Base-by-base conservation (phyloP, 2,329 filamentous ascomycete species). In the Nannizziopsis barbatae region DNA sequence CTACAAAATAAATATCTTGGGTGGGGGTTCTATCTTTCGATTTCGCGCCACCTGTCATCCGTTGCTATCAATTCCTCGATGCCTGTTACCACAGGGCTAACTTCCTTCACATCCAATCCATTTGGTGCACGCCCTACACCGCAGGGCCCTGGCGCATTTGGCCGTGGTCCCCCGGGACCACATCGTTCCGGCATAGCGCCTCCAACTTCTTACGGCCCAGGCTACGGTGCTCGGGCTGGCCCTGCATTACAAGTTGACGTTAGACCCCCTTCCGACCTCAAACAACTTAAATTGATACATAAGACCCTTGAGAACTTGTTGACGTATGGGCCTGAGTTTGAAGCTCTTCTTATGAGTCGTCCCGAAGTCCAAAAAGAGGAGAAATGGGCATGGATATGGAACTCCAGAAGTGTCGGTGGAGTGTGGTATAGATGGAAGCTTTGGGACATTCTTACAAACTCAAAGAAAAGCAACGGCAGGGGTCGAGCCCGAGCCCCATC, bases 301-400 rank as follows among this genome's bases (percentile, higher is more conserved):
- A 89, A 84, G 62, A 84, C 88, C 0, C 75, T 94, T 31, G 90
- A 96, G 60, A 76, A 77, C 2, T 72, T 96, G 0, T 70, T 95
- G 7, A 78, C 80, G 17, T 80, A 92, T 56, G 88, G 89, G 0
- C 80, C 86, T 0, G 86, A 92, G 59, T 93, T 95, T 52, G 92
- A 98, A 65, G 88, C 89, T 4, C 72, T 94, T 1, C 75, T 98
- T 5, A 96, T 96, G 92, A 83, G 82, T 43, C 75, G 86, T 14
- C 79, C 84, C 0, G 80, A 88, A 47, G 84, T 96, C 1, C 86
- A 94, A 62, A 76, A 75, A 36, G 86, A 95, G 51, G 86, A 94
- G 63, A 88, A 83, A 55, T 96, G 90, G 81, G 84, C 88, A 0
- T 98, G 89, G 85, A 73, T 98, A 4, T 98, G 86, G 82, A 84